Evolutionary conservation across 1,284 basidiomycete species (phyloP).

Genomic region (Microbotryum silenes-acaulis): DNA sequence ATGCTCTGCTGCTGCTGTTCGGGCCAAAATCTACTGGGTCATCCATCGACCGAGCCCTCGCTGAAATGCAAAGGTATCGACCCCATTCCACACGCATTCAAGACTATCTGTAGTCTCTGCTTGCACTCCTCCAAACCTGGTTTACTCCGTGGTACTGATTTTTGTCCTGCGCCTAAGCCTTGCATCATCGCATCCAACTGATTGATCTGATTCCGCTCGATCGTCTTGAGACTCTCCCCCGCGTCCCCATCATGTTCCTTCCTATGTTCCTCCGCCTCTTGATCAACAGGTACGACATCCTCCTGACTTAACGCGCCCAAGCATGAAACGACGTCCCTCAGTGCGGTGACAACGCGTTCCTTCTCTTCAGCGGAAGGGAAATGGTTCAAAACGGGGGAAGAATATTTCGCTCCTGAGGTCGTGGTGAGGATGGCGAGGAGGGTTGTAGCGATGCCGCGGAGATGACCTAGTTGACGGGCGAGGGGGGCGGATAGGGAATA

Average conservation of each 20-base stretch:
- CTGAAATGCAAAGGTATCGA: conserved; percentile 10
- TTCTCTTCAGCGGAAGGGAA: conserved; percentile 7
- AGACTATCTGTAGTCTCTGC: conserved; percentile 10
- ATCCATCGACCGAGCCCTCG: not conserved
- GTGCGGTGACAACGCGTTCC: conserved; percentile 40
- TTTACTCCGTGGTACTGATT: not conserved
- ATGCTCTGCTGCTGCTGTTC: too few relatives aligned
- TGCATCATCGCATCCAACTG: conserved; percentile 34
- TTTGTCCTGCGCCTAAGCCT: conserved; percentile 13
- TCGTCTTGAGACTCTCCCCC: conserved; percentile 22
- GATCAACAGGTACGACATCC: conserved; percentile 60
- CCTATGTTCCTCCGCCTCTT: conserved; percentile 64
- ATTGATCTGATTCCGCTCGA: conserved; percentile 31
- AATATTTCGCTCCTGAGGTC: conserved; percentile 20
- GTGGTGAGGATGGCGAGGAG: conserved; percentile 50
- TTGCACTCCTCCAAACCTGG: conserved; percentile 24
- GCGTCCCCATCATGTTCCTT: conserved; percentile 45
- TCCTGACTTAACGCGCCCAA: conserved; percentile 55
- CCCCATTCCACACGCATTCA: conserved; percentile 20
- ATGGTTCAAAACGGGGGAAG: conserved; percentile 27
- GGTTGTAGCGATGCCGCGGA: conserved; percentile 60
- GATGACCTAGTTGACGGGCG: conserved; percentile 60
- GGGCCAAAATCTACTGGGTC: not conserved
- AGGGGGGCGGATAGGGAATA: conserved; percentile 63
- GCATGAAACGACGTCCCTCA: conserved; percentile 49